phyloP scores from a whole-genome alignment of 2,329 filamentous ascomycete species.

The Trichoderma koningii region DNA sequence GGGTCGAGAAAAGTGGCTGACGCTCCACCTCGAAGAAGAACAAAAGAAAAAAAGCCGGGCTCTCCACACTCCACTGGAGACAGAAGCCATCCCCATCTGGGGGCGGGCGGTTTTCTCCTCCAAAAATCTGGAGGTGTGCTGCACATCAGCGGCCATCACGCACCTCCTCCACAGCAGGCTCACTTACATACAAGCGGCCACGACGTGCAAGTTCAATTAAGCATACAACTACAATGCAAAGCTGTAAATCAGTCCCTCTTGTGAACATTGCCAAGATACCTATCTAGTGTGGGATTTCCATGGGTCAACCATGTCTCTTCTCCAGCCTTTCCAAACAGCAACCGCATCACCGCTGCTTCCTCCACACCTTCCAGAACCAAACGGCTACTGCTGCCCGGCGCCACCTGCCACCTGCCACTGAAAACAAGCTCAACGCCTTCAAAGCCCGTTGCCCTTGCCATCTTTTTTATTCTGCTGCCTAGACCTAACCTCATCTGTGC shows the following conservation, averaged over 20 bases:
- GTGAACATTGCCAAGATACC: neutral
- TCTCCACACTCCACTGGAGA: neutral
- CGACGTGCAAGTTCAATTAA: neutral
- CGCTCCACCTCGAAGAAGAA: conserved; percentile 6
- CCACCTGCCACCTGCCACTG: conserved; percentile 1
- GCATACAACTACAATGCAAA: neutral
- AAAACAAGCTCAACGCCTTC: conserved; percentile 14
- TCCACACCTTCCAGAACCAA: conserved; percentile 12
- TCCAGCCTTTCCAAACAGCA: neutral
- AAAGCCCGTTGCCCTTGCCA: conserved; percentile 6
- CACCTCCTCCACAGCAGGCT: neutral
- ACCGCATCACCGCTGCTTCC: neutral
- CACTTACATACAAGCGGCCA: neutral
- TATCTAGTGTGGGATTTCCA: too few species aligned
- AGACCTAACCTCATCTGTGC: conserved; percentile 18
- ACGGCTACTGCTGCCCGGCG: neutral
- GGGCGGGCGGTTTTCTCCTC: neutral
- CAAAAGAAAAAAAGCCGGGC: neutral
- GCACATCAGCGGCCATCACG: neutral
- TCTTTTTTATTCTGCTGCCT: conserved; percentile 28
- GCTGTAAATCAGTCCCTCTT: neutral
- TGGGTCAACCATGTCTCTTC: neutral
- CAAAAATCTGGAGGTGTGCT: neutral
- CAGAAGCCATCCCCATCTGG: conserved; percentile 1
- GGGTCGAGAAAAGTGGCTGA: neutral